Conservation (phyloP, 1,139 yeast species). For the Saccharomycopsis crataegensis region DNA sequence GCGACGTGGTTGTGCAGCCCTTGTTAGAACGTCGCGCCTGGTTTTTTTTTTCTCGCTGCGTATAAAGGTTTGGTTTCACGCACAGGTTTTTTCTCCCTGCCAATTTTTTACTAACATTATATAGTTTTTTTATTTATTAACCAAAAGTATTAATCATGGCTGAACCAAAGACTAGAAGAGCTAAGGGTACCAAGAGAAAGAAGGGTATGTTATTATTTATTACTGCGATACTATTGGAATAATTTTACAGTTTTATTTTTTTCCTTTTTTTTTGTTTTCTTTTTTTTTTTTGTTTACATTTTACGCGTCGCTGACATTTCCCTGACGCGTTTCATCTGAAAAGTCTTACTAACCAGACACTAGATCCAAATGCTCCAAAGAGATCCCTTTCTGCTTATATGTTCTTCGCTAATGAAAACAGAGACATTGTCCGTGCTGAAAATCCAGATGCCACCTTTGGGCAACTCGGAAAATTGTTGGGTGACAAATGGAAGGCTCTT, state of each 20-base stretch:
- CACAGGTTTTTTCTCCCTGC: too few relatives aligned
- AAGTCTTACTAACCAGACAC: conserved; percentile 5
- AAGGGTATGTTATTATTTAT: conserved; percentile 24
- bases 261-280: conserved; percentile 8
- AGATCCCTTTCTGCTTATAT: conserved; percentile 96
- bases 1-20: too few relatives aligned
- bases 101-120: too few relatives aligned
- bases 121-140: not conserved
- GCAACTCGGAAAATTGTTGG: conserved; percentile 84
- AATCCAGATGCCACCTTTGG: conserved; percentile 93
- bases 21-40: too few relatives aligned
- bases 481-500: conserved; percentile 94
- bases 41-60: too few relatives aligned
- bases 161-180: conserved; percentile 29
- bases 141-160: conserved; percentile 28
- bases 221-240: conserved; percentile 2
- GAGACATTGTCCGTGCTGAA: conserved; percentile 90
- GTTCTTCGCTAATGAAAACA: conserved; percentile 97
- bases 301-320: not conserved
- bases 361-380: conserved; percentile 98
- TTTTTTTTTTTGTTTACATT: conserved; percentile 6
- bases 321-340: not conserved
- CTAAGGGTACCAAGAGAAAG: conserved; percentile 31
- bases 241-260: not conserved
- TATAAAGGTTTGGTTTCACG: too few relatives aligned